These are phyloP conservation scores for Psilocybe sp. DNA, from an alignment of 768 basidiomycete species.

Conservation along the genomic window DNA sequence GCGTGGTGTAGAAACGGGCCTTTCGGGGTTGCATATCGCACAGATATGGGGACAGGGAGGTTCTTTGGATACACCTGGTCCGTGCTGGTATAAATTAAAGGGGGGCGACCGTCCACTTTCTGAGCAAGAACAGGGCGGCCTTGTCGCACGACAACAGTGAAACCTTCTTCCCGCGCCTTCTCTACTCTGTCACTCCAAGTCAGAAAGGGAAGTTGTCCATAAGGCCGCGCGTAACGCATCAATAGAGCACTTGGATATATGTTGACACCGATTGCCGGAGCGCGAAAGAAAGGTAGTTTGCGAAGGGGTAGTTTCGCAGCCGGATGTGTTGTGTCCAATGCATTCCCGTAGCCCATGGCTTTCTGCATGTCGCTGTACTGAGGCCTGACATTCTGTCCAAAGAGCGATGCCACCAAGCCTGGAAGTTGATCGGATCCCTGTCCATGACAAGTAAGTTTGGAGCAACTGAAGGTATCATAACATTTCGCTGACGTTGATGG, in stretches of 20 bases:
- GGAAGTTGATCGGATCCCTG: conserved; percentile 30
- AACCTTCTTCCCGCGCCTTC: conserved; percentile 12
- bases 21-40: conserved; percentile 8
- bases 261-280: conserved; percentile 8
- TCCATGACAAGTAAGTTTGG: not conserved
- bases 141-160: not conserved
- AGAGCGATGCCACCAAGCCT: conserved; percentile 24
- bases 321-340: conserved; percentile 28
- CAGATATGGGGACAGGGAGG: conserved; percentile 11
- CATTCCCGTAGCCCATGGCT: not conserved
- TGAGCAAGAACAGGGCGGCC: not conserved
- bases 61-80: conserved; percentile 14
- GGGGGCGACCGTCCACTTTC: conserved; percentile 4
- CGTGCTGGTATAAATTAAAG: not conserved
- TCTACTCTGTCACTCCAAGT: conserved; percentile 20
- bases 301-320: conserved; percentile 5
- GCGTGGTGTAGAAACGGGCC: conserved; percentile 4
- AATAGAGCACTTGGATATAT: conserved; percentile 16
- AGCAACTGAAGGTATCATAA: not conserved
- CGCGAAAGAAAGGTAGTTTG: conserved; percentile 5
- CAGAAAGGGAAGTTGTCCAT: conserved; percentile 12
- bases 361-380: not conserved
- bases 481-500: not conserved
- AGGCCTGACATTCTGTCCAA: conserved; percentile 1
- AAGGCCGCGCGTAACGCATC: conserved; percentile 1